Percentiles rank a stretch among this genome's conserved stretches.
phyloP scores from a whole-genome alignment of 2,329 filamentous ascomycete genomes.

The Xylaria sp. region DNA sequence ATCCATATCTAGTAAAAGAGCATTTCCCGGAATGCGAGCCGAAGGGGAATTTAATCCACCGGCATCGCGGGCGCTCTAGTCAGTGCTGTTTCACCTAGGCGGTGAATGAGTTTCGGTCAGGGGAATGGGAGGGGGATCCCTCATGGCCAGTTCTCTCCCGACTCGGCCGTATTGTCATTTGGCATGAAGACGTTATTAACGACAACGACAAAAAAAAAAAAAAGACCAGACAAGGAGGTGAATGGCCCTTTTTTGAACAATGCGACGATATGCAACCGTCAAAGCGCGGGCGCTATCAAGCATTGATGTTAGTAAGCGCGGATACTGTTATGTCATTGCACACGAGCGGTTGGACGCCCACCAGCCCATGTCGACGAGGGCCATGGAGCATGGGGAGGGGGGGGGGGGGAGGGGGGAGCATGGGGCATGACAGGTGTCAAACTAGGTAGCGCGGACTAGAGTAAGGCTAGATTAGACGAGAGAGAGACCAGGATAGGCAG shows the following conservation, averaged over 20 bases:
- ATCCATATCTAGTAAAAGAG: constrained; percentile 2
- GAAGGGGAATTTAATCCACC: constrained; percentile 16
- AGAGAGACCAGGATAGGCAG: neutral
- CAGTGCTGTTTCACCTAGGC: constrained; percentile 26
- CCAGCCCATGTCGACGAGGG: too few relatives aligned
- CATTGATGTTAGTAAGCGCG: constrained; percentile 19
- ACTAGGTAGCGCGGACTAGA: neutral
- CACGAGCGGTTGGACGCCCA: neutral
- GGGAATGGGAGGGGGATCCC: constrained; percentile 25
- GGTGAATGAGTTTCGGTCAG: constrained; percentile 27
- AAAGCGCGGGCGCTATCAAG: constrained; percentile 13
- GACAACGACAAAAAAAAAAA: neutral
- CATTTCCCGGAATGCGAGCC: constrained; percentile 21
- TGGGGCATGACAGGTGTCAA: constrained; percentile 4
- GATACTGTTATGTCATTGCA: neutral
- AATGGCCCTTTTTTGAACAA: neutral
- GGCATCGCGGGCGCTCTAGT: constrained; percentile 17
- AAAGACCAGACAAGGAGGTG: neutral
- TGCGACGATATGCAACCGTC: constrained; percentile 6
- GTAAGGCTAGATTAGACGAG: constrained; percentile 6
- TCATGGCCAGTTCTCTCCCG: constrained; percentile 11
- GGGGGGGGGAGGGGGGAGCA: too few relatives aligned
- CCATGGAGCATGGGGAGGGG: too few relatives aligned
- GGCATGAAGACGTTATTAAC: neutral
- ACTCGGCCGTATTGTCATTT: constrained; percentile 12